A percentile compares a stretch with the other conserved stretches of the same genome.
Conservation (phyloP, 352 stramenopile species). For the Chrysophaeum taylorii region DNA sequence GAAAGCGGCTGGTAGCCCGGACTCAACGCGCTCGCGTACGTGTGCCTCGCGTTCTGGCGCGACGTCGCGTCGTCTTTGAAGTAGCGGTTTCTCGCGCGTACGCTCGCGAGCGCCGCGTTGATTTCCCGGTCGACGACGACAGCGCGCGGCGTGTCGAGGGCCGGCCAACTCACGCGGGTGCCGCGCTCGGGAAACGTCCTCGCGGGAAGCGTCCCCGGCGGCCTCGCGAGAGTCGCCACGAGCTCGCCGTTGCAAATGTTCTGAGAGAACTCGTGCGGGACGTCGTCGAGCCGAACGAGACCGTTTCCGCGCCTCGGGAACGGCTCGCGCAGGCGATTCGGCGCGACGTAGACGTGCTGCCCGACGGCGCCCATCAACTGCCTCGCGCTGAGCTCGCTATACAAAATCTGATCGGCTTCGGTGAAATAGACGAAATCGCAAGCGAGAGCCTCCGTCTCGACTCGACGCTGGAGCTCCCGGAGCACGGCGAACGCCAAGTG, state of each 20-base stretch:
- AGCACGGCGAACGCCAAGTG: background rate
- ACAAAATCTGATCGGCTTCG: constrained; percentile 1
- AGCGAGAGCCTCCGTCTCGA: background rate
- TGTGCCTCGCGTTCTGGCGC: no score
- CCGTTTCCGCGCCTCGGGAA: background rate
- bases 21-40: no score
- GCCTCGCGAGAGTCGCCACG: background rate
- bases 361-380: background rate
- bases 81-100: no score
- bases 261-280: background rate
- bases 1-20: no score
- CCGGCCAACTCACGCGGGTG: background rate
- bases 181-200: background rate
- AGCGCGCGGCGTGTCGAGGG: background rate
- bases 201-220: background rate
- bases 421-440: constrained; percentile 10
- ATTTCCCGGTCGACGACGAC: background rate
- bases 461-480: background rate
- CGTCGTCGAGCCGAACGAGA: background rate
- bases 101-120: no score
- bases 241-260: background rate
- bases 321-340: background rate
- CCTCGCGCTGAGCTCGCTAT: background rate
- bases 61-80: no score
- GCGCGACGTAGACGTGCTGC: constrained; percentile 6